Percentiles rank a stretch among this genome's conserved stretches.
These are phyloP conservation scores for Sisymbrium altissimum DNA, from an alignment of 345 rosid genomes.

Conservation along the genomic window DNA sequence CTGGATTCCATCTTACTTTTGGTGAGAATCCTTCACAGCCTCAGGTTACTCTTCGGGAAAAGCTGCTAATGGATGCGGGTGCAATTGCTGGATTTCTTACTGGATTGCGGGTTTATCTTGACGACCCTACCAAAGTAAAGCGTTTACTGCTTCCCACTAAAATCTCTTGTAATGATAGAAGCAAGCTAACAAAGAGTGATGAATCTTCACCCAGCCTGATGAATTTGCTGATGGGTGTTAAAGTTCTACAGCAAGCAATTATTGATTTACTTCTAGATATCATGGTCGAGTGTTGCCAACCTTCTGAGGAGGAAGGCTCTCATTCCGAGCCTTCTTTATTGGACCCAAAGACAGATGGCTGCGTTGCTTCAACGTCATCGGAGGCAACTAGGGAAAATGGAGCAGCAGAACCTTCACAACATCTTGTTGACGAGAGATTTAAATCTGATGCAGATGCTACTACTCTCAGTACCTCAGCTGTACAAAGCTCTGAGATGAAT, in stretches of 20 bases:
- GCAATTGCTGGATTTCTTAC: constrained; percentile 98
- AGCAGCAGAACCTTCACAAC: constrained; percentile 51
- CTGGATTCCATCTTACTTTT: constrained; percentile 94
- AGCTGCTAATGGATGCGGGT: constrained; percentile 99
- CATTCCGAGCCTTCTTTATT: constrained; percentile 23
- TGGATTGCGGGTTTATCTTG: constrained; percentile 88
- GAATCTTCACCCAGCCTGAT: constrained; percentile 97
- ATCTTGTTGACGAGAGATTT: constrained; percentile 67
- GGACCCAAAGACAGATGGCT: constrained; percentile 28
- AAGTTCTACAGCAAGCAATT: constrained; percentile 98
- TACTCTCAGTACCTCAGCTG: constrained; percentile 57
- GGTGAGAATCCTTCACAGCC: constrained; percentile 93
- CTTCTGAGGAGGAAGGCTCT: constrained; percentile 65
- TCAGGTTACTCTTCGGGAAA: constrained; percentile 53
- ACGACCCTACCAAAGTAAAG: constrained; percentile 98
- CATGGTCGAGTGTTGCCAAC: constrained; percentile 98
- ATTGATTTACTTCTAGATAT: constrained; percentile 95
- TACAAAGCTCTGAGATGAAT: constrained; percentile 62
- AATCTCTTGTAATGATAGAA: constrained; percentile 76
- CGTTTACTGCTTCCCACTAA: constrained; percentile 96
- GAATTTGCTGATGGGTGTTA: constrained; percentile 98
- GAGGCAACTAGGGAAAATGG: constrained; percentile 61
- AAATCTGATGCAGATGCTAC: constrained; percentile 68
- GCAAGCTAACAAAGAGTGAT: constrained; percentile 59
- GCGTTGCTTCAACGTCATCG: constrained; percentile 20